Percentiles rank a stretch among this genome's conserved stretches.
phyloP scores from a whole-genome alignment of 441 rosid species.

The Adansonia grandidieri region DNA sequence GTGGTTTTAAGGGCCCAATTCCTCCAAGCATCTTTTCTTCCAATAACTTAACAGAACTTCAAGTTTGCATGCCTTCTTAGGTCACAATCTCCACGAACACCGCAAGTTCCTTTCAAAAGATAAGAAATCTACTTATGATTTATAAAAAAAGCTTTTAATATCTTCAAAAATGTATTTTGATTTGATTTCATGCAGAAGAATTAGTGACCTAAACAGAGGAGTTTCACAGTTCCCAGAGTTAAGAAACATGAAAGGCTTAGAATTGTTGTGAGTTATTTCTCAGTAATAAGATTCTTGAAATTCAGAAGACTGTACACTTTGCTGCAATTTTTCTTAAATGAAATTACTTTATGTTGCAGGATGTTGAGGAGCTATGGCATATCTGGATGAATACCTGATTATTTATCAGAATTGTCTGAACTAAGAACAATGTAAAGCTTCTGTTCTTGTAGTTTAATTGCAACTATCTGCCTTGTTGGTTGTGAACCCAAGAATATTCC shows the following conservation, averaged over 20 bases:
- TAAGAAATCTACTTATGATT: background rate
- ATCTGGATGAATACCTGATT: constrained; percentile 34
- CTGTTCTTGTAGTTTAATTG: background rate
- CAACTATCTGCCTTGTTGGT: background rate
- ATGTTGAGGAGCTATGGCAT: constrained; percentile 48
- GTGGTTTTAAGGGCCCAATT: constrained; percentile 51
- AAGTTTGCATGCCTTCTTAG: constrained; percentile 26
- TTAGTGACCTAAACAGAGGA: constrained; percentile 42
- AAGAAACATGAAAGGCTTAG: constrained; percentile 27
- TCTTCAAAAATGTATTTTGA: background rate
- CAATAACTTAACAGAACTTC: constrained; percentile 36
- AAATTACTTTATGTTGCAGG: constrained; percentile 31
- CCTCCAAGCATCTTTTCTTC: constrained; percentile 39
- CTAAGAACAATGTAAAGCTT: constrained; percentile 32
- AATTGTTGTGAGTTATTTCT: constrained; percentile 33
- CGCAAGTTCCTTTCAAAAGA: background rate
- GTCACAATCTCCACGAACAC: too few relatives aligned
- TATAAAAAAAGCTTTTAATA: too few relatives aligned
- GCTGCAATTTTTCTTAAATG: background rate
- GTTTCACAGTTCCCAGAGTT: constrained; percentile 40
- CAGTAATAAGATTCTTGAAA: background rate
- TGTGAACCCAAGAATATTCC: background rate
- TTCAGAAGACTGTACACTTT: background rate
- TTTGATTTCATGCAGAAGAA: constrained; percentile 36
- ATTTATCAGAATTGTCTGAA: constrained; percentile 25